A percentile compares a stretch with the other conserved stretches of the same genome.
These are phyloP conservation scores for Ophiocordyceps sinensis DNA, from an alignment of 2,329 filamentous ascomycete genomes.

Conservation along the genomic window DNA sequence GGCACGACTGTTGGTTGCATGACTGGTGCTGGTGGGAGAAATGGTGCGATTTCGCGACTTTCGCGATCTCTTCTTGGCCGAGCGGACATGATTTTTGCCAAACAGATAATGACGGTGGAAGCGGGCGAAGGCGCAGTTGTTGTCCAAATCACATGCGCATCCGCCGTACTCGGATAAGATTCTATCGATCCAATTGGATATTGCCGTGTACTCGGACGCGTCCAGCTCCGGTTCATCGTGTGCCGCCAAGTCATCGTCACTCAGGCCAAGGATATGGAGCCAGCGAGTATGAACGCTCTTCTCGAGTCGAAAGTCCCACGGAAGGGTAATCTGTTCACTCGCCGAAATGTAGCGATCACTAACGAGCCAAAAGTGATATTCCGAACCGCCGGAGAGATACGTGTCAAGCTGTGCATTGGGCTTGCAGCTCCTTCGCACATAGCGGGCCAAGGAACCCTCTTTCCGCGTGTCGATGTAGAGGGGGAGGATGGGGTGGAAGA, in stretches of 20 bases:
- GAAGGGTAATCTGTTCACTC: slow-evolving; percentile 47
- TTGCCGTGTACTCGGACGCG: slow-evolving; percentile 43
- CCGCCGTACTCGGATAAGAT: slow-evolving; percentile 67
- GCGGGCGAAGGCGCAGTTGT: slow-evolving; percentile 48
- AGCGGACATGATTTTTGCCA: slow-evolving; percentile 26
- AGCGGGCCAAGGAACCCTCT: slow-evolving; percentile 76
- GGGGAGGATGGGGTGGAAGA: slow-evolving; percentile 77
- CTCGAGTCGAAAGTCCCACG: slow-evolving; percentile 53
- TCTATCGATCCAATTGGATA: slow-evolving; percentile 50
- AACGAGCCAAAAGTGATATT: slow-evolving; percentile 88
- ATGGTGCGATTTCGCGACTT: slow-evolving; percentile 41
- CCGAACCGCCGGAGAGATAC: slow-evolving; percentile 59
- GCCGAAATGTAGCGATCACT: slow-evolving; percentile 61
- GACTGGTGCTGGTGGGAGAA: slow-evolving; percentile 47
- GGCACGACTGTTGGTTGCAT: slow-evolving; percentile 48
- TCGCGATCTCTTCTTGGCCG: slow-evolving; percentile 34
- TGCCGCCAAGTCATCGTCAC: slow-evolving; percentile 38
- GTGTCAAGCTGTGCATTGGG: slow-evolving; percentile 85
- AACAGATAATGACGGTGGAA: slow-evolving; percentile 44
- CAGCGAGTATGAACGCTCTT: slow-evolving; percentile 39
- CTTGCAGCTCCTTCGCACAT: slow-evolving; percentile 80
- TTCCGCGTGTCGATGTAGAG: slow-evolving; percentile 85
- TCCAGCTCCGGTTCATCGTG: slow-evolving; percentile 40
- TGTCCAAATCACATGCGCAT: slow-evolving; percentile 56
- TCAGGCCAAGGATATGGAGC: slow-evolving; percentile 44